These are phyloP conservation scores for Pterocarpus santalinus DNA, from an alignment of 306 rosid genomes.

Conservation along the genomic window DNA sequence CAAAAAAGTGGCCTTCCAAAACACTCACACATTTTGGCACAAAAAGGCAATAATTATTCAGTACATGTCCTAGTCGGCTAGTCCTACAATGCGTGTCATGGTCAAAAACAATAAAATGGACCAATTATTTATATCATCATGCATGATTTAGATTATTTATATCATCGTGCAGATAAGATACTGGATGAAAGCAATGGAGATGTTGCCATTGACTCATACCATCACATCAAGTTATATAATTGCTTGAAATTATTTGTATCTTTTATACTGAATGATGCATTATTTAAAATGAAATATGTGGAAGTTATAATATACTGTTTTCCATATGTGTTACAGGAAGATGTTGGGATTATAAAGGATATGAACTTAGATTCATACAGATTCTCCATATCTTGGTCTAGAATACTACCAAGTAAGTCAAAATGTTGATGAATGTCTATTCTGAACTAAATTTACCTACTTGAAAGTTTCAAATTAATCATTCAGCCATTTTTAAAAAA, in stretches of 20 bases:
- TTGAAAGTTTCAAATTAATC: neutral
- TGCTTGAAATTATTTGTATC: neutral
- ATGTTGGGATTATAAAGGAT: conserved; percentile 64
- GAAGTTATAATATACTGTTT: neutral
- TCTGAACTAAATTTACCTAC: neutral
- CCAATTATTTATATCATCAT: neutral
- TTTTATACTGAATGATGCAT: neutral
- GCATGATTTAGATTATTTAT: neutral
- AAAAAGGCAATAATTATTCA: no score
- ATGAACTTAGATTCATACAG: conserved; percentile 71
- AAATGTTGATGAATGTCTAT: neutral
- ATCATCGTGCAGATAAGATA: conserved; percentile 48
- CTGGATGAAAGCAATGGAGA: conserved; percentile 53
- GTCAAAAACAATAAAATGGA: neutral
- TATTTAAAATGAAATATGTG: neutral
- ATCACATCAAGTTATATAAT: conserved; percentile 49
- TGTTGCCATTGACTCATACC: conserved; percentile 57
- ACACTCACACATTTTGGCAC: no score
- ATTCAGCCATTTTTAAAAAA: neutral
- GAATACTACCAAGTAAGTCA: conserved; percentile 71
- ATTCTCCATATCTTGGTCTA: conserved; percentile 80
- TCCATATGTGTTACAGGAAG: conserved; percentile 54
- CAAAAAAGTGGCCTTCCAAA: no score
- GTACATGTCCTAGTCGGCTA: no score
- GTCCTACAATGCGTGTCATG: neutral